Conservation (phyloP, 495 filamentous ascomycete species). For the Tricharina praecox region DNA sequence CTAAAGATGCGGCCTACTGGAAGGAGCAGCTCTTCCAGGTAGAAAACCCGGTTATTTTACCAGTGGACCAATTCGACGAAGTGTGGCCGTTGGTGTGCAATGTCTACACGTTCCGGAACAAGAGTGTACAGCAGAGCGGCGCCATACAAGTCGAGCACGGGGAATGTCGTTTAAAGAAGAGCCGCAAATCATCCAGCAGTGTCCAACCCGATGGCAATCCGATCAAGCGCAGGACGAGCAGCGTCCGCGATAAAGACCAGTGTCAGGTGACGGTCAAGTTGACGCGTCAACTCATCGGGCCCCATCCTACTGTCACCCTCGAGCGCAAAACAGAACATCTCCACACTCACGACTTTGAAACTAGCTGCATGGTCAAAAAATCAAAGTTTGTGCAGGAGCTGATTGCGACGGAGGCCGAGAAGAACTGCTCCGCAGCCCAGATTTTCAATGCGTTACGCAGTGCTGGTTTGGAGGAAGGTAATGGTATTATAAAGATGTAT, state of each 20-base stretch:
- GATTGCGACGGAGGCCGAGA: no score
- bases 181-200: neutral
- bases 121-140: neutral
- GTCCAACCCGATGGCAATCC: neutral
- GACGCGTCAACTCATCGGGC: neutral
- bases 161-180: neutral
- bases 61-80: neutral
- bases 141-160: neutral
- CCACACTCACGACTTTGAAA: neutral
- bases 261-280: neutral
- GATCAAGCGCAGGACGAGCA: neutral
- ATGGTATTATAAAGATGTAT: no score
- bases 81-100: neutral
- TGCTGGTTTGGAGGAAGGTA: no score
- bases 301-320: neutral
- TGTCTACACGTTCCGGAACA: neutral
- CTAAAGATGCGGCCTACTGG: neutral
- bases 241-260: neutral
- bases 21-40: neutral
- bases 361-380: neutral
- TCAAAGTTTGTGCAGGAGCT: no score
- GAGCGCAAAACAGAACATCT: neutral
- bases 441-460: no score
- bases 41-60: neutral
- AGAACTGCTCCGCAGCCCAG: no score